Base-by-base conservation (phyloP, 1,284 basidiomycete species). In the Caloboletus inedulis region DNA sequence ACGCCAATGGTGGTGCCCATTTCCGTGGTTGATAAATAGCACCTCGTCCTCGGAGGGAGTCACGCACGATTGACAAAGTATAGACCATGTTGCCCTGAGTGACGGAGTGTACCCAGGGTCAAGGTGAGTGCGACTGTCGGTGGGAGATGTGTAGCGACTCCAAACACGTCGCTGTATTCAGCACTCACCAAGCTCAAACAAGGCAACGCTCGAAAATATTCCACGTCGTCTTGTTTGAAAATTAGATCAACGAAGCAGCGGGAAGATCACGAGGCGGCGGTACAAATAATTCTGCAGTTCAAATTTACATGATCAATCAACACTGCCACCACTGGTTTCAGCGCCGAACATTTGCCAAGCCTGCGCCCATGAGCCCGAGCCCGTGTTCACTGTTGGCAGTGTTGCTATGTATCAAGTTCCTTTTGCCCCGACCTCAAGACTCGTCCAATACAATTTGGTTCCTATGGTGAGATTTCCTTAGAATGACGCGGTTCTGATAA, bases 131-230 rank as follows among this genome's bases (percentile, higher is more conserved):
- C 44, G 25, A 43, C 52, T 50, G 45, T 13, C 3, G 1, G 14
- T 34, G 8, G 9, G 1, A 36, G 31, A 25, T 29, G 2, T 33
- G 51, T 31, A 3, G 30, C 21, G 12, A 34, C 23, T 18, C 19
- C 9, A 23, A 3, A 40, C 12, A 18, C 7, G 9, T 27, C 7
- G 7, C 2, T 13, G 7, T 8, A 33, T 25, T 31, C 18, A 18
- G 18, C 5, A 35, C 52, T 35, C 3, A 54, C 53, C 39, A 18
- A 55, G 43, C 18, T 54, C 52, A 23, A 55, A 54, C 7, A 42
- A 50, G 16, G 52, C 53, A 29, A 53, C 43, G 12, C 52, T 49
- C 19, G 23, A 51, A 29, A 54, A 54, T 39, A 53, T 42, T 14
- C 37, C 43, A 55, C 43, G 31, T 16, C 33, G 8, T 34, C 7